Evolutionary conservation across 139 green algal species (phyloP), one percentile per base, ranked within the genome.

Genomic region (Prasinococcaceae sp.): DNA sequence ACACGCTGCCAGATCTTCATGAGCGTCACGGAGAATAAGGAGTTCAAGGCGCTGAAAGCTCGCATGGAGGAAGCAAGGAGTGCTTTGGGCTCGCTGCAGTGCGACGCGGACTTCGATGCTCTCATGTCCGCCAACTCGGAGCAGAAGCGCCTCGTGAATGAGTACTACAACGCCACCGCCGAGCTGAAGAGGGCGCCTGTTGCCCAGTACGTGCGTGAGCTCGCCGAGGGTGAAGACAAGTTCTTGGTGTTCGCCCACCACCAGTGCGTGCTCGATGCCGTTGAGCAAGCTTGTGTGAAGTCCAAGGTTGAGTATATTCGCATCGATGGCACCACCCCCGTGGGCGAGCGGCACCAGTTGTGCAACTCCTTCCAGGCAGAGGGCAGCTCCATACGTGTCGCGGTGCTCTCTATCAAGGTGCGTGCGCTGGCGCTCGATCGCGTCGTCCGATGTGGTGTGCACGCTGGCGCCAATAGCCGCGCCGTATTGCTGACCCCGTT

Each of bases 191-290:
- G 73, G 14, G 61, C 61, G 52, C 39, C 67, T 17, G 73, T 81
- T 25, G 51, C 69, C 30, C 66, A 79, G 29, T 86, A 89, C 56
- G 50, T 92, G 44, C 46, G 86, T 32, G 73, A 81, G 6, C 24
- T 36, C 12, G 17, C 28, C 24, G 60, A n/a, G n/a, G n/a, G n/a
- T 9, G 75, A 84, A 6, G 47, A 71, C 29, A 96, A 97, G 76
- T 85, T 94, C 53, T 66, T 97, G 1, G 42, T 95, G 5, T 97
- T 97, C 58, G 87, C 76, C 10, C 88, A 96, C 69, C 89, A 97
- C 75, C 55, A 47, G 60, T 41, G 51, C 9, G 42, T 94, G 64
- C 68, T 92, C 37, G 68, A 94, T 53, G 70, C 45, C 38, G 65
- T 92, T n/a, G 68, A 89, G 58, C 4, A 26, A 41, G 23, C 28